Evolutionary conservation across 2,329 filamentous ascomycete genomes (phyloP).

Genomic region (Macrophomina tecta): DNA sequence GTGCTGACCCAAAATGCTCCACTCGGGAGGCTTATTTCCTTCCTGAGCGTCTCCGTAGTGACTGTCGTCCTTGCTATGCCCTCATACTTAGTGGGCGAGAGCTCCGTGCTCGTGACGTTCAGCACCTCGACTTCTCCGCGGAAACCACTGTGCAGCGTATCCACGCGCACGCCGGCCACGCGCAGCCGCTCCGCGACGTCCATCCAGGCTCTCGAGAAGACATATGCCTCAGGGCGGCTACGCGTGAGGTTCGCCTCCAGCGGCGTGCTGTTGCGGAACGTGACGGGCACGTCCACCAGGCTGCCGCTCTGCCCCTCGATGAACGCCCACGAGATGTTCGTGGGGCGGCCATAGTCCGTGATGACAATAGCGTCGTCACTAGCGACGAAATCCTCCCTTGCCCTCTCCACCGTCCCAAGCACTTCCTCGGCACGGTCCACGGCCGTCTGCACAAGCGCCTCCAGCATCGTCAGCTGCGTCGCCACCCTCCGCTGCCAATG

Average conservation of each 20-base stretch:
- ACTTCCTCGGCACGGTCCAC: slow-evolving; percentile 38
- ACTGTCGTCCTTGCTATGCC: slow-evolving; percentile 35
- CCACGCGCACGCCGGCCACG: slow-evolving; percentile 34
- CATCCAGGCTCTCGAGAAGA: slow-evolving; percentile 36
- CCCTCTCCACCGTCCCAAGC: slow-evolving; percentile 37
- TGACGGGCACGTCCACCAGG: slow-evolving; percentile 32
- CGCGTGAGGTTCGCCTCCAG: slow-evolving; percentile 32
- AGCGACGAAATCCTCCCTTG: slow-evolving; percentile 32
- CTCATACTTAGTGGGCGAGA: slow-evolving; percentile 33
- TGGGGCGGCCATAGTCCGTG: slow-evolving; percentile 31
- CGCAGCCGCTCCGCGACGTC: slow-evolving; percentile 34
- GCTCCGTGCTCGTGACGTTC: slow-evolving; percentile 31
- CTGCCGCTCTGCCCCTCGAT: slow-evolving; percentile 23
- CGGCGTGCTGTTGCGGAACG: slow-evolving; percentile 31
- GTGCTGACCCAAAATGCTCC: slow-evolving; percentile 35
- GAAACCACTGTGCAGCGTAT: slow-evolving; percentile 33
- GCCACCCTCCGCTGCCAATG: slow-evolving; percentile 42
- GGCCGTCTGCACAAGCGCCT: slow-evolving; percentile 43
- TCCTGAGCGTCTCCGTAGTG: slow-evolving; percentile 29
- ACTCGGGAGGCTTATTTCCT: slow-evolving; percentile 32
- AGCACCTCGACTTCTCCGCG: slow-evolving; percentile 34
- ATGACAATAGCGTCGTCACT: slow-evolving; percentile 34
- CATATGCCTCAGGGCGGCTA: slow-evolving; percentile 34
- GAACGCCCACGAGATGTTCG: slow-evolving; percentile 32
- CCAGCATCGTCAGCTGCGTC: slow-evolving; percentile 41